phyloP scores from a whole-genome alignment of 352 stramenopile species.

The Thalassiosira livingstoniorum region DNA sequence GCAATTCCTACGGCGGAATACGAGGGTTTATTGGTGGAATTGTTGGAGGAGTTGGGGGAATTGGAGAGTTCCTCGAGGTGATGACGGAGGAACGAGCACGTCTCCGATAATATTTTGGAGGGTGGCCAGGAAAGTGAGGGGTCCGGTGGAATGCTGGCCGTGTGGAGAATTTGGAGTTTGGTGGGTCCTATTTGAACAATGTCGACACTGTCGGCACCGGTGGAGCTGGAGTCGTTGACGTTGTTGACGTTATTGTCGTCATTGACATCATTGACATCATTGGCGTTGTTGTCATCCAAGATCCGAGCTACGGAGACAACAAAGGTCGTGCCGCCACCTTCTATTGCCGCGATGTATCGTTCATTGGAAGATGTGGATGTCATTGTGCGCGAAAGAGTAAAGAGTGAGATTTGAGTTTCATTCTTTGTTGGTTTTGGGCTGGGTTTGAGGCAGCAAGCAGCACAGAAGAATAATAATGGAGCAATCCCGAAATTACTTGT shows the following conservation, averaged over 20 bases:
- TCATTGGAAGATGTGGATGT: constrained; percentile 4
- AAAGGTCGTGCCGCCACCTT: constrained; percentile 96
- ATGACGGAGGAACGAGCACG: constrained; percentile 85
- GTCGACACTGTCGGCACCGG: background rate
- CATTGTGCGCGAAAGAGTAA: background rate
- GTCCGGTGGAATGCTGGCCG: constrained; percentile 52
- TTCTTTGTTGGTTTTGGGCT: background rate
- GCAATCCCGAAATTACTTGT: no score
- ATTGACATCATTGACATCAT: background rate
- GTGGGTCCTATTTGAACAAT: constrained; percentile 35
- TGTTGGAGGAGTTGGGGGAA: constrained; percentile 31
- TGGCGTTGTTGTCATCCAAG: background rate
- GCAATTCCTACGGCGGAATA: constrained; percentile 89
- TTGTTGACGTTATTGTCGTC: constrained; percentile 86
- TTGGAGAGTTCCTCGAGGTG: no score
- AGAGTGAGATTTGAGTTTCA: background rate
- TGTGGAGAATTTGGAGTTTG: constrained; percentile 56
- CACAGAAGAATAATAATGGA: background rate
- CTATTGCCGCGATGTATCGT: constrained; percentile 83
- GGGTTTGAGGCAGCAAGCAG: background rate
- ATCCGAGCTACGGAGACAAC: constrained; percentile 90
- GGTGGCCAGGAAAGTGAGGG: constrained; percentile 69
- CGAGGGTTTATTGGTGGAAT: constrained; percentile 21
- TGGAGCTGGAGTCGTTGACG: constrained; percentile 8
- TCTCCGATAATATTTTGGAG: constrained; percentile 87